phyloP scores from a whole-genome alignment of 2,329 filamentous ascomycete species.

The Penicillium paneum region DNA sequence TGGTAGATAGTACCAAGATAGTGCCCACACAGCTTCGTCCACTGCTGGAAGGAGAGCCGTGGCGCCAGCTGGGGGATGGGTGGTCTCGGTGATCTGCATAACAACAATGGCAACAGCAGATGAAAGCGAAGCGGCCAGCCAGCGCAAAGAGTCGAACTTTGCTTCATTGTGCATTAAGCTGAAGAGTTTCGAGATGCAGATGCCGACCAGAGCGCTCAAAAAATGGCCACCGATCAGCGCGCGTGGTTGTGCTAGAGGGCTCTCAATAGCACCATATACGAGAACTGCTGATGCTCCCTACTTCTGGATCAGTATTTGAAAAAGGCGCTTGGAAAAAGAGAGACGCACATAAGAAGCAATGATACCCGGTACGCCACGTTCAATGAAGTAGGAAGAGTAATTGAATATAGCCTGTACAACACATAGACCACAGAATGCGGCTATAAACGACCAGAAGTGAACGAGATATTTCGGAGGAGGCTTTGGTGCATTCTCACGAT shows the following conservation, averaged over 20 bases:
- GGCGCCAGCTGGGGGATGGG: neutral
- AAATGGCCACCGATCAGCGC: neutral
- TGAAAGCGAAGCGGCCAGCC: neutral
- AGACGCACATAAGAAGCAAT: neutral
- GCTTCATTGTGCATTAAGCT: neutral
- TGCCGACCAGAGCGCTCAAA: neutral
- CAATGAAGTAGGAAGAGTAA: slow-evolving; percentile 14
- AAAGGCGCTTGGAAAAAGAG: neutral
- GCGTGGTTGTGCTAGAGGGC: neutral
- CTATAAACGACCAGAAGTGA: slow-evolving; percentile 26
- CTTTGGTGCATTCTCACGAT: slow-evolving; percentile 19
- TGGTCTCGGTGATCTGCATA: neutral
- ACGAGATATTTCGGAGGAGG: slow-evolving; percentile 20
- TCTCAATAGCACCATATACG: neutral
- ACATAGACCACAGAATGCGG: slow-evolving; percentile 25
- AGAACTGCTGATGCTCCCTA: neutral
- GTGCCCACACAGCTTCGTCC: neutral
- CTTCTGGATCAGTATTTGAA: neutral
- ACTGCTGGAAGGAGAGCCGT: neutral
- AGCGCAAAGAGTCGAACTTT: neutral
- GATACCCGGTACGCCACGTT: neutral
- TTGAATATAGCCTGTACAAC: slow-evolving; percentile 25
- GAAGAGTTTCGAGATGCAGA: neutral
- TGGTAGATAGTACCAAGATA: neutral
- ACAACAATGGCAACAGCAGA: neutral